phyloP scores from a whole-genome alignment of 148 eudicot species.

The Spergularia marina region DNA sequence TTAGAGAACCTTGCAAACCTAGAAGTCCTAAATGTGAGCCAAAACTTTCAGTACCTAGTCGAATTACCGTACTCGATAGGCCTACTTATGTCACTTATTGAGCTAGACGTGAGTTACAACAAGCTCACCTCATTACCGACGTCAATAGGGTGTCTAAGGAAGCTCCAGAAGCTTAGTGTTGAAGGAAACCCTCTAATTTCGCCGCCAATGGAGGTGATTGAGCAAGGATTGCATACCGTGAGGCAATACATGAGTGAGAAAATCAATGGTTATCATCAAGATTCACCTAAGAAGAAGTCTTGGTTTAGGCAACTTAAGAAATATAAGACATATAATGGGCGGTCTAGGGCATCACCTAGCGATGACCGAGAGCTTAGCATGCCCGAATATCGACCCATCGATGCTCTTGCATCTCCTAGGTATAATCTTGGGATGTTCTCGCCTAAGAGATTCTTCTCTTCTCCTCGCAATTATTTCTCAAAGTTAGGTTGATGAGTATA shows the following conservation, averaged over 20 bases:
- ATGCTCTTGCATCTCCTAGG: conserved; percentile 63
- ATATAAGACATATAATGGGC: conserved; percentile 43
- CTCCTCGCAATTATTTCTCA: conserved; percentile 32
- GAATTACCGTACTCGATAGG: conserved; percentile 61
- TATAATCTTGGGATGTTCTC: conserved; percentile 54
- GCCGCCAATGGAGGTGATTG: conserved; percentile 63
- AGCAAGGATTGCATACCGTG: conserved; percentile 49
- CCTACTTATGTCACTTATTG: conserved; percentile 66
- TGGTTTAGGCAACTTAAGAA: conserved; percentile 59
- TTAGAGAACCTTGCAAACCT: conserved; percentile 64
- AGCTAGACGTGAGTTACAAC: conserved; percentile 74
- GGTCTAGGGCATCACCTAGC: conserved; percentile 12
- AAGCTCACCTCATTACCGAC: conserved; percentile 44
- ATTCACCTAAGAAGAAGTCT: conserved; percentile 42
- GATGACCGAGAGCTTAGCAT: conserved; percentile 29
- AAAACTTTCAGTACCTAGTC: conserved; percentile 63
- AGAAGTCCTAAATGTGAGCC: conserved; percentile 62
- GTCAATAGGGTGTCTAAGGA: conserved; percentile 60
- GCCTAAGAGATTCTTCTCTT: conserved; percentile 55
- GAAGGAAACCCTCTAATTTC: conserved; percentile 73
- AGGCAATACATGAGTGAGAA: conserved; percentile 55
- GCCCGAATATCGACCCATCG: conserved; percentile 34
- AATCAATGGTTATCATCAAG: conserved; percentile 42
- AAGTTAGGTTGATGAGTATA: conserved; percentile 13
- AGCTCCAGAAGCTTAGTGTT: conserved; percentile 59